Percentiles rank a stretch among this genome's conserved stretches.
Evolutionary conservation across 1,284 basidiomycete species (phyloP).

Genomic region (Neonothopanus nambi): DNA sequence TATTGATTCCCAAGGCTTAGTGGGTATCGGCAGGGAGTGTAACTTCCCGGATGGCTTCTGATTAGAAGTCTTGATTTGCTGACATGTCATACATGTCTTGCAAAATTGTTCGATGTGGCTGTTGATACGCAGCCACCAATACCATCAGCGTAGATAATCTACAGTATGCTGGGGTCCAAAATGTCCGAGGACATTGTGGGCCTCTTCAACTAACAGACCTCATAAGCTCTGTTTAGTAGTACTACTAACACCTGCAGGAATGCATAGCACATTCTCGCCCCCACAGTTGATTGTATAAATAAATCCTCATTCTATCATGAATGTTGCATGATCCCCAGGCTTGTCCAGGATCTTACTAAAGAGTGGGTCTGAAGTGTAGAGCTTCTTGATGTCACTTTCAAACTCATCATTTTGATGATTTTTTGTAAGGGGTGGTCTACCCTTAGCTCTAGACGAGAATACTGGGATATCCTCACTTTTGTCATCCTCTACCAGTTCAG

Average conservation of each 20-base stretch:
- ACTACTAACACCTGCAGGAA: slow-evolving; percentile 5
- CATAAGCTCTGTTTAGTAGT: slow-evolving; percentile 8
- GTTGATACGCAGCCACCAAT: slow-evolving; percentile 25
- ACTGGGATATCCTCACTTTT: slow-evolving; percentile 1
- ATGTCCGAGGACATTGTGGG: slow-evolving; percentile 21
- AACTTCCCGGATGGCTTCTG: slow-evolving; percentile 22
- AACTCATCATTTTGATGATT: neutral
- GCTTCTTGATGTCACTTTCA: neutral
- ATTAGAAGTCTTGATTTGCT: slow-evolving; percentile 21
- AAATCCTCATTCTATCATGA: slow-evolving; percentile 18
- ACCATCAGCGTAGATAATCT: slow-evolving; percentile 24
- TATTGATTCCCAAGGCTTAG: slow-evolving; percentile 33
- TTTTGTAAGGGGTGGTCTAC: too few relatives aligned
- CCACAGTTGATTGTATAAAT: slow-evolving; percentile 21
- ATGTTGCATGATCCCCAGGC: slow-evolving; percentile 17
- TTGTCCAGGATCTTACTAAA: slow-evolving; percentile 18
- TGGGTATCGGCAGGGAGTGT: slow-evolving; percentile 26
- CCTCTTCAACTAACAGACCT: slow-evolving; percentile 22
- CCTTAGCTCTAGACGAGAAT: neutral
- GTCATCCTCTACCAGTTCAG: too few relatives aligned
- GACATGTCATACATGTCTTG: slow-evolving; percentile 24
- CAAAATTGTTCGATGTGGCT: slow-evolving; percentile 22
- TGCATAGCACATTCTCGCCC: slow-evolving; percentile 15
- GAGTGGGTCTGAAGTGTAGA: slow-evolving; percentile 15
- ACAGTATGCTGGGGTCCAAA: slow-evolving; percentile 20